These are phyloP conservation scores for Myxozyma kluyveri DNA, from an alignment of 805 yeast species.

Conservation along the genomic window DNA sequence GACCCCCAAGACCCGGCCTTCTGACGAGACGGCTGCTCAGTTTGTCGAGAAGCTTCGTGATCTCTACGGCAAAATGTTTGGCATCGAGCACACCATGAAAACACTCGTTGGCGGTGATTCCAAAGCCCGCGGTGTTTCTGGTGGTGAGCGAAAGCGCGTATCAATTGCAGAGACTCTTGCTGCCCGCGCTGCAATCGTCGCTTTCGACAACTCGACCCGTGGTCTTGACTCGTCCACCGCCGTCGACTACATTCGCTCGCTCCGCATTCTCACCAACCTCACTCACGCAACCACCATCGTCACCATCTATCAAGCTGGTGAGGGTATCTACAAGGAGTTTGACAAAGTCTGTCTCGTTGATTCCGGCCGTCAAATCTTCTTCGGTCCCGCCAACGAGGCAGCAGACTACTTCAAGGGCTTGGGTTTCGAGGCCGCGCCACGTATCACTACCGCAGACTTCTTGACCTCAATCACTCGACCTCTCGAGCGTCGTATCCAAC, in stretches of 20 bases:
- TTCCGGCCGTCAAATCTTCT: slow-evolving; percentile 59
- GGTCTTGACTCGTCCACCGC: slow-evolving; percentile 73
- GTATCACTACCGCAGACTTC: slow-evolving; percentile 61
- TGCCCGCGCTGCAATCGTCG: slow-evolving; percentile 50
- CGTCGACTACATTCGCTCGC: slow-evolving; percentile 58
- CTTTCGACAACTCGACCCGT: slow-evolving; percentile 70
- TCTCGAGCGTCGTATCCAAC: slow-evolving; percentile 44
- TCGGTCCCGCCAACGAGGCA: slow-evolving; percentile 55
- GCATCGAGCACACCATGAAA: slow-evolving; percentile 51
- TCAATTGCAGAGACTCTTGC: slow-evolving; percentile 54
- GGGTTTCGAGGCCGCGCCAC: slow-evolving; percentile 55
- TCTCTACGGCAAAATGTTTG: slow-evolving; percentile 56
- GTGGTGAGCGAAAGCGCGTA: slow-evolving; percentile 72
- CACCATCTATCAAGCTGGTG: slow-evolving; percentile 68
- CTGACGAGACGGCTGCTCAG: slow-evolving; percentile 47
- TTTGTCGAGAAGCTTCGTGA: slow-evolving; percentile 55
- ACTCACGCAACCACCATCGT: slow-evolving; percentile 57
- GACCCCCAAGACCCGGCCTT: slow-evolving; percentile 61
- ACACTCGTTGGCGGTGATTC: slow-evolving; percentile 64
- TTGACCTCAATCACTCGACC: slow-evolving; percentile 56
- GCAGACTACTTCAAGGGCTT: slow-evolving; percentile 45
- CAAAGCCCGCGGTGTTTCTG: slow-evolving; percentile 65
- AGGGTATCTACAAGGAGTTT: slow-evolving; percentile 58
- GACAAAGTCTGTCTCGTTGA: slow-evolving; percentile 62
- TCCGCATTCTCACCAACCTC: slow-evolving; percentile 58